Evolutionary conservation across 1,284 basidiomycete species (phyloP).

Genomic region (Amylostereum areolatum): DNA sequence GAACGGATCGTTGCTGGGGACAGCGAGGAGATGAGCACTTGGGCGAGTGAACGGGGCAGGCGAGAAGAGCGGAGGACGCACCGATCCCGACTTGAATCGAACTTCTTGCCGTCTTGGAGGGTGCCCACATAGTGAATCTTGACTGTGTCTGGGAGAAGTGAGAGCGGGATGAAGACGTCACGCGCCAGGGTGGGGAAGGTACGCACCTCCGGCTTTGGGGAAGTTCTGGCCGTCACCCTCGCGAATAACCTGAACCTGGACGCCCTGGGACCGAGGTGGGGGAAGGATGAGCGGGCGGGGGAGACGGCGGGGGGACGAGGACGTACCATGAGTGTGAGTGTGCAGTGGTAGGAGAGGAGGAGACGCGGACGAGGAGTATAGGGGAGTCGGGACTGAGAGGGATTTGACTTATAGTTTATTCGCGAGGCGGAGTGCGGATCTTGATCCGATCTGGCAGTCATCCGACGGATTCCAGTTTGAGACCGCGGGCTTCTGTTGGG

Average conservation of each 20-base stretch:
- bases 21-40: not conserved
- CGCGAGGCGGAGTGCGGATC: constrained; percentile 60
- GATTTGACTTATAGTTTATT: constrained; percentile 41
- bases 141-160: constrained; percentile 35
- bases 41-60: not conserved
- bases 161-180: constrained; percentile 5
- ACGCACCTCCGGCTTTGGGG: constrained; percentile 43
- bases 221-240: constrained; percentile 40
- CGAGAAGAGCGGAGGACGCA: constrained; percentile 15
- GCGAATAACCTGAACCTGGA: constrained; percentile 33
- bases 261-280: constrained; percentile 27
- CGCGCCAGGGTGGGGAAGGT: constrained; percentile 9
- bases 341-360: constrained; percentile 22
- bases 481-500: not conserved
- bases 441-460: constrained; percentile 48
- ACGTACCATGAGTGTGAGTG: constrained; percentile 18
- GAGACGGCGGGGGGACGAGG: not conserved
- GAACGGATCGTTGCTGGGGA: constrained; percentile 53
- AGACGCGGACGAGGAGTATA: constrained; percentile 29
- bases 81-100: constrained; percentile 73
- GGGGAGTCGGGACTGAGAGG: constrained; percentile 19
- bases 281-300: constrained; percentile 1
- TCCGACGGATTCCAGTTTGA: constrained; percentile 8
- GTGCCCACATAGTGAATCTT: constrained; percentile 74
- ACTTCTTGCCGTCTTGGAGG: constrained; percentile 51